A percentile compares a stretch with the other conserved stretches of the same genome.
Conservation (phyloP, 2,329 filamentous ascomycete genomes). For the Zymoseptoria crescenta region DNA sequence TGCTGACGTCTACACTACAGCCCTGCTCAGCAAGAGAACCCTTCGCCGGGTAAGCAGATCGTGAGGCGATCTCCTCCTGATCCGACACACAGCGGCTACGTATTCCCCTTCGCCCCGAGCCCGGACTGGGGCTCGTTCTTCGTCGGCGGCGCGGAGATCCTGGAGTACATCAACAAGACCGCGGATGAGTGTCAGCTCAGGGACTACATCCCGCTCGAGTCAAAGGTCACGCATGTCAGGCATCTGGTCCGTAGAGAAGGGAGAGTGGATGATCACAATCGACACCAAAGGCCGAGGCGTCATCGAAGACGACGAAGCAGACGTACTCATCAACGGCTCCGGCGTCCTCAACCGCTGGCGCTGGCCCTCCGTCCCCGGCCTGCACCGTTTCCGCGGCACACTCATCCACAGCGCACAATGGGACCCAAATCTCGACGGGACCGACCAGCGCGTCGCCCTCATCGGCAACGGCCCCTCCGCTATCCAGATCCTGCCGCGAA, state of each 20-base stretch:
- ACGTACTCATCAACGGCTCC: conserved; percentile 15
- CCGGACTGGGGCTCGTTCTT: conserved; percentile 38
- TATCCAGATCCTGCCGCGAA: conserved; percentile 33
- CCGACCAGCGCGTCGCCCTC: conserved; percentile 31
- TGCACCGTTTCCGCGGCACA: conserved; percentile 31
- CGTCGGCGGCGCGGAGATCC: conserved; percentile 33
- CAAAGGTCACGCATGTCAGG: conserved; percentile 11
- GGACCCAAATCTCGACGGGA: conserved; percentile 26
- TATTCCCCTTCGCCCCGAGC: conserved; percentile 30
- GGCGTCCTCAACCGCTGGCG: conserved; percentile 15
- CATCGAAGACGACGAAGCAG: conserved; percentile 11
- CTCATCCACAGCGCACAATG: conserved; percentile 34
- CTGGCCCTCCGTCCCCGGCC: conserved; percentile 28
- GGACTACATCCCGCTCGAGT: conserved; percentile 29
- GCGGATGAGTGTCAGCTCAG: conserved; percentile 33
- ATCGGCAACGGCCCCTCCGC: conserved; percentile 35
- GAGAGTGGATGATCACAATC: conserved; percentile 13
- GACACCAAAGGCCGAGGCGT: conserved; percentile 6
- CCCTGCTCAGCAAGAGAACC: too few relatives aligned
- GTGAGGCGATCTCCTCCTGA: too few relatives aligned
- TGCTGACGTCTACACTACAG: too few relatives aligned
- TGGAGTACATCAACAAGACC: conserved; percentile 32
- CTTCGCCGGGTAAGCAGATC: background rate
- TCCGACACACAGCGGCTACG: conserved; percentile 1
- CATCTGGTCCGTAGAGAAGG: conserved; percentile 11